A percentile compares a stretch with the other conserved stretches of the same genome.
Evolutionary conservation across 352 stramenopile species (phyloP).

Genomic region (Phytophthora nicotianae): DNA sequence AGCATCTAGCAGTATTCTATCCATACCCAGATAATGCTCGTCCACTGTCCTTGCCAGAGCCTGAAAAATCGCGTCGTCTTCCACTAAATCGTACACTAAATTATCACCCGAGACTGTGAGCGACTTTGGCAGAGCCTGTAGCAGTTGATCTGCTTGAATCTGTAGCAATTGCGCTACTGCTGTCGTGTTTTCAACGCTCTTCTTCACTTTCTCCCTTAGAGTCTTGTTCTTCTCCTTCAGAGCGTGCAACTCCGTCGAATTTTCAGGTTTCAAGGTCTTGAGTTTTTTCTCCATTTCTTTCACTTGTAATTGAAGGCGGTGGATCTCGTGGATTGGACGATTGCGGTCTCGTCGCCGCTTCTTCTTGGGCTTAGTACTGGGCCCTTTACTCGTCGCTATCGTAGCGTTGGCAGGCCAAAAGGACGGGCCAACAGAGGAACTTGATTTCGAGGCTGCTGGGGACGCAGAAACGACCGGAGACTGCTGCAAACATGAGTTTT

Average conservation of each 20-base stretch:
- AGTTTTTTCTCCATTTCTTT: conserved; percentile 23
- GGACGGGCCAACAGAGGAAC: conserved; percentile 7
- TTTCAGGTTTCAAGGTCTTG: conserved; percentile 1
- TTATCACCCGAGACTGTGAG: conserved; percentile 19
- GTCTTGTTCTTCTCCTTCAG: conserved; percentile 9
- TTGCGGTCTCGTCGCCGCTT: conserved; percentile 30
- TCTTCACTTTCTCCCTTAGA: conserved; percentile 16
- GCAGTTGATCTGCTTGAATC: conserved; percentile 16
- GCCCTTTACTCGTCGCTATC: background rate
- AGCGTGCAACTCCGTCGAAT: conserved; percentile 1
- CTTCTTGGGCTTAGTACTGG: conserved; percentile 17
- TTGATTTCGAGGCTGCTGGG: background rate
- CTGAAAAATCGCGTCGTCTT: conserved; percentile 32
- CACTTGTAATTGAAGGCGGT: conserved; percentile 25
- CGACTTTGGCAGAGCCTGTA: conserved; percentile 27
- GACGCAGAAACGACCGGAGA: background rate
- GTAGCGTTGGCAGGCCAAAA: conserved; percentile 20
- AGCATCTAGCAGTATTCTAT: conserved; percentile 13
- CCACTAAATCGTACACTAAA: conserved; percentile 18
- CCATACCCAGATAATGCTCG: conserved; percentile 17
- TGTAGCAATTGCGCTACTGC: conserved; percentile 19
- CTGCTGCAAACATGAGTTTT: background rate
- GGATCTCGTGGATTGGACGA: conserved; percentile 29
- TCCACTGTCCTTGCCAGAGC: conserved; percentile 24
- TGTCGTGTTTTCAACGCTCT: conserved; percentile 5